These are phyloP conservation scores for Xylariaceae sp. DNA, from an alignment of 2,329 filamentous ascomycete genomes.

Conservation along the genomic window DNA sequence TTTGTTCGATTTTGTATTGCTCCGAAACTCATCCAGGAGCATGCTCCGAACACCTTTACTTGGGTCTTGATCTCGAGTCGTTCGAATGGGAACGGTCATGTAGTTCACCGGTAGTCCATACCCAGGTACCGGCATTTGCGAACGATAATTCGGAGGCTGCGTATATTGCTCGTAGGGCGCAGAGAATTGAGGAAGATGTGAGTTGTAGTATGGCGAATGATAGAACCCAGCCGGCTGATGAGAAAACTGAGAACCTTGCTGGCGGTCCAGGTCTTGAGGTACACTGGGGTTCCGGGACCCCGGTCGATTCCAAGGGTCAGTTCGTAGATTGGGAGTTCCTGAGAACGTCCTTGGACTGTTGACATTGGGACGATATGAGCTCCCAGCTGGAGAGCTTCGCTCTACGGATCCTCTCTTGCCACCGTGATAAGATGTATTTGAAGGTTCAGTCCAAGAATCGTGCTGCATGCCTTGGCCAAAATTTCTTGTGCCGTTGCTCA, in stretches of 20 bases:
- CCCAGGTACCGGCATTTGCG: constrained; percentile 41
- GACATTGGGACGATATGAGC: constrained; percentile 38
- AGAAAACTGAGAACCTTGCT: constrained; percentile 42
- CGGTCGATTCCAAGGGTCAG: constrained; percentile 48
- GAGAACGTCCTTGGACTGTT: constrained; percentile 41
- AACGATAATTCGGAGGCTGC: constrained; percentile 44
- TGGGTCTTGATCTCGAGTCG: constrained; percentile 62
- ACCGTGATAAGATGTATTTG: constrained; percentile 30
- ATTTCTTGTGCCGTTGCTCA: constrained; percentile 22
- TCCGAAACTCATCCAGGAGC: constrained; percentile 80
- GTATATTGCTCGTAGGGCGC: constrained; percentile 46
- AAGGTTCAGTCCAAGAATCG: constrained; percentile 43
- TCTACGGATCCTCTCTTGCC: constrained; percentile 49
- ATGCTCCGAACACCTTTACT: constrained; percentile 70
- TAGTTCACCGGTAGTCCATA: constrained; percentile 42
- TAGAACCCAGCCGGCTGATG: constrained; percentile 42
- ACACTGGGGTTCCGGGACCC: constrained; percentile 44
- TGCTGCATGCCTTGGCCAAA: constrained; percentile 37
- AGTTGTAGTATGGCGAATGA: constrained; percentile 43
- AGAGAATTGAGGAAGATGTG: constrained; percentile 46
- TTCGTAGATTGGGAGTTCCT: constrained; percentile 38
- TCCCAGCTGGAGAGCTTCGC: constrained; percentile 45
- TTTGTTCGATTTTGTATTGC: constrained; percentile 72
- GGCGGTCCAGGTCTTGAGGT: constrained; percentile 46
- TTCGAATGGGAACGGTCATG: constrained; percentile 40